Evolutionary conservation across 768 basidiomycete species (phyloP).

Genomic region (Daedalea quercina): DNA sequence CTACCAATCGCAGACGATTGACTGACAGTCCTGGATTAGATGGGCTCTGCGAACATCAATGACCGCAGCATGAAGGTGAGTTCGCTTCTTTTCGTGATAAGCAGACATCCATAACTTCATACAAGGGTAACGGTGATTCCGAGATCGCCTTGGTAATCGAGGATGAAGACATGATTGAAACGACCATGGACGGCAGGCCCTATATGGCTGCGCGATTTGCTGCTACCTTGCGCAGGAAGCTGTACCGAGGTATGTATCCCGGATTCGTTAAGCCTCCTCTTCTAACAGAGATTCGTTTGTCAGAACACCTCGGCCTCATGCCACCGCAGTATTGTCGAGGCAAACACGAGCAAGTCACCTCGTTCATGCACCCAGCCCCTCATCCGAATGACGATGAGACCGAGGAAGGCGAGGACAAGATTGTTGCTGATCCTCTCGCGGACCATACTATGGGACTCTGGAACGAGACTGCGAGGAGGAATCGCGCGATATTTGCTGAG

Average conservation of each 20-base stretch:
- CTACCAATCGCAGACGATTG: background rate
- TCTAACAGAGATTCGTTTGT: conserved; percentile 2
- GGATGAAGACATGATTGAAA: conserved; percentile 71
- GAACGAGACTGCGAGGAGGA: conserved; percentile 67
- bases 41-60: conserved; percentile 92
- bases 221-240: conserved; percentile 70
- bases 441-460: conserved; percentile 56
- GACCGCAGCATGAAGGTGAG: conserved; percentile 75
- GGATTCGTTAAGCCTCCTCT: background rate
- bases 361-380: conserved; percentile 80
- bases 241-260: conserved; percentile 60
- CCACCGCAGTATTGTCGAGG: conserved; percentile 53
- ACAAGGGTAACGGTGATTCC: conserved; percentile 84
- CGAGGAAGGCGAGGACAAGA: conserved; percentile 44
- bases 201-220: conserved; percentile 79
- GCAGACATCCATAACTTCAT: background rate
- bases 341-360: conserved; percentile 34
- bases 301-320: conserved; percentile 87
- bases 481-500: conserved; percentile 82
- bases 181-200: conserved; percentile 71
- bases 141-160: conserved; percentile 93
- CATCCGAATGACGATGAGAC: conserved; percentile 63
- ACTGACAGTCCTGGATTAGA: conserved; percentile 34
- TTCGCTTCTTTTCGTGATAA: background rate
- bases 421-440: conserved; percentile 75